Evolutionary conservation across 192 early-diverging fungal species (phyloP), one percentile per base, ranked within the genome.

Genomic region (Tieghemiomyces parasiticus): DNA sequence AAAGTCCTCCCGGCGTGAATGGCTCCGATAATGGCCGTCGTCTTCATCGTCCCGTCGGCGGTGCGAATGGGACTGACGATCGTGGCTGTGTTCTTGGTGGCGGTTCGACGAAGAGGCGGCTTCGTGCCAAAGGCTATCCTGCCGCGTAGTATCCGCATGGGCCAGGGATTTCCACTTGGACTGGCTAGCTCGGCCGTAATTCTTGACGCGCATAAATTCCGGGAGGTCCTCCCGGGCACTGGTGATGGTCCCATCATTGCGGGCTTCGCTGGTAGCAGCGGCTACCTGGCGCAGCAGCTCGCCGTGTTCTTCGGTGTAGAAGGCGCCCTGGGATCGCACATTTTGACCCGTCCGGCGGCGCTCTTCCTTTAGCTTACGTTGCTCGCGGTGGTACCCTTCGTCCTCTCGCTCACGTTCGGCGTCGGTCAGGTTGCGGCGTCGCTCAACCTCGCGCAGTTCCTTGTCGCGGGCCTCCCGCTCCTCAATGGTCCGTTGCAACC

Each of bases 91-190:
- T n/a, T n/a, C n/a, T n/a, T n/a, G n/a, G n/a, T n/a, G n/a, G n/a
- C n/a, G n/a, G n/a, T n/a, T n/a, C n/a, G n/a, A n/a, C n/a, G n/a
- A n/a, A n/a, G n/a, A n/a, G n/a, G n/a, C n/a, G n/a, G n/a, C 51
- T 46, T 34, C 22, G 54, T 56, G 1, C 54, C 54, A 56, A 16
- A 56, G 33, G 34, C 29, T 16, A 35, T 56, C 54, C 16, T 2
- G 33, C 28, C 19, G 54, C 8, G 16, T 35, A 20, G 91, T 94
- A 71, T 94, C 91, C 66, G 91, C 80, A 51, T 88, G 82, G 10
- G 76, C 70, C 69, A 94, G 71, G 56, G 91, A 89, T 24, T 89
- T 94, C 67, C 81, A 94, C 67, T 94, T 94, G 59, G 90, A 90
- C 46, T 86, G 85, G 22, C 91, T 87, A 12, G 81, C 74, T 38